Base-by-base conservation (phyloP, 2,329 filamentous ascomycete species). In the Intubia oerlemansii region DNA sequence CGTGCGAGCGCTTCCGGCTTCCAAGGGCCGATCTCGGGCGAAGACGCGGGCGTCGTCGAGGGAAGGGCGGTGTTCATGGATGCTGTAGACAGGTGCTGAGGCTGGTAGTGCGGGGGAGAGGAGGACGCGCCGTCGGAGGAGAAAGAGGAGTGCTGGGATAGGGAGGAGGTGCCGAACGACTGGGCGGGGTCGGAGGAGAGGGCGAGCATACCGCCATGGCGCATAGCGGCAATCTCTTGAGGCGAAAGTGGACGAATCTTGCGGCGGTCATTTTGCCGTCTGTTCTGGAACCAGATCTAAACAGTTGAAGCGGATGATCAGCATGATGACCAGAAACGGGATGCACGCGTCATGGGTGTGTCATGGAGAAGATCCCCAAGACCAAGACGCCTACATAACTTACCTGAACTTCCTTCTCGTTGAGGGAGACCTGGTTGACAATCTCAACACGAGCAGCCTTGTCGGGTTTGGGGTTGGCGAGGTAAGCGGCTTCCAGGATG, bases 211-310 rank as follows among this genome's bases (percentile, higher is more conserved):
- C 55, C 57, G 26, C 64, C 56, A 43, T 63, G 58, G 43, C 62
- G 51, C 40, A 71, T 52, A 33, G 64, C 62, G 37, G 62, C 68
- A 31, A 85, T 63, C 46, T 88, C 80, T 47, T 82, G 71, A 8
- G 74, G 66, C 17, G 79, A 67, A 21, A 91, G 61, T 26, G 84
- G 82, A 40, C 79, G 75, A 31, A 80, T 81, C 55, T 85, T 90
- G 39, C 85, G 69, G 41, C 85, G 68, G 48, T 90, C 80, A 50
- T 90, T 92, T 50, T 95, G 85, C 39, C 85, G 67, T 44, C 82
- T 70, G 45, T 93, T 93, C 45, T 93, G 85, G 53, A 93, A 93
- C 85, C 85, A 95, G 42, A 93, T 92, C 85, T 93, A 33, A 28
- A 18, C 10, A 12, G 19, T 17, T 14, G 11, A 8, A 13, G n/a